These are phyloP conservation scores for Trematosphaeria pertusa DNA, from an alignment of 2,329 filamentous ascomycete genomes.

Conservation along the genomic window DNA sequence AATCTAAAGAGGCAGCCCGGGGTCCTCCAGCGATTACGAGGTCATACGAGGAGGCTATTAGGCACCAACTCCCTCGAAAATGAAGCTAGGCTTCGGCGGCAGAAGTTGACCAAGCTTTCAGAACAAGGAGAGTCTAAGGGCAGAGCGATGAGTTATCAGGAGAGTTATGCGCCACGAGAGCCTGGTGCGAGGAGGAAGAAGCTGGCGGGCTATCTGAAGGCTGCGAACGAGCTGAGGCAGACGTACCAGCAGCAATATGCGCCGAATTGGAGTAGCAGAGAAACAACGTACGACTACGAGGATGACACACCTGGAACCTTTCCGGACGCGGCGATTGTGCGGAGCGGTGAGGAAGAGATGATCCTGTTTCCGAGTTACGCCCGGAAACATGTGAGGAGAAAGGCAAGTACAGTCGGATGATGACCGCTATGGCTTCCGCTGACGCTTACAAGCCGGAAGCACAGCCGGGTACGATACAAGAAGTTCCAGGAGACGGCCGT, in stretches of 20 bases:
- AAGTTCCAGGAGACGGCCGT: conserved; percentile 48
- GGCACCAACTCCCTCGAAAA: conserved; percentile 39
- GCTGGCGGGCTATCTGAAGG: conserved; percentile 75
- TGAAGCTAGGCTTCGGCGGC: conserved; percentile 38
- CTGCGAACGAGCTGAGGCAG: conserved; percentile 75
- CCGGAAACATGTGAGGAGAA: conserved; percentile 68
- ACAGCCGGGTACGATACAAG: conserved; percentile 46
- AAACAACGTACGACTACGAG: conserved; percentile 52
- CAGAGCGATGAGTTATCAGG: conserved; percentile 40
- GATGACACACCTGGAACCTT: conserved; percentile 75
- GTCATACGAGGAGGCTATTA: conserved; percentile 40
- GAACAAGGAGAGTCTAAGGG: conserved; percentile 29
- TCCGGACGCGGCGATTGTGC: conserved; percentile 81
- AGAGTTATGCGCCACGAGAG: conserved; percentile 56
- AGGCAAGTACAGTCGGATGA: conserved; percentile 34
- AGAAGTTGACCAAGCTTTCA: conserved; percentile 38
- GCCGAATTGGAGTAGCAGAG: conserved; percentile 55
- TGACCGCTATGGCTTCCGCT: conserved; percentile 2
- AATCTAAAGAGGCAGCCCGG: conserved; percentile 37
- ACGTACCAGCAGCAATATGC: conserved; percentile 66
- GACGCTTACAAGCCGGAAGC: conserved; percentile 36
- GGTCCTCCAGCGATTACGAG: conserved; percentile 40
- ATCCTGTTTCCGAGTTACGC: conserved; percentile 95
- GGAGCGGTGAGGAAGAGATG: conserved; percentile 87
- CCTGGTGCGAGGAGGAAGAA: conserved; percentile 78